Conservation (phyloP, 305 asterid genomes). For the Plantago coronopus region DNA sequence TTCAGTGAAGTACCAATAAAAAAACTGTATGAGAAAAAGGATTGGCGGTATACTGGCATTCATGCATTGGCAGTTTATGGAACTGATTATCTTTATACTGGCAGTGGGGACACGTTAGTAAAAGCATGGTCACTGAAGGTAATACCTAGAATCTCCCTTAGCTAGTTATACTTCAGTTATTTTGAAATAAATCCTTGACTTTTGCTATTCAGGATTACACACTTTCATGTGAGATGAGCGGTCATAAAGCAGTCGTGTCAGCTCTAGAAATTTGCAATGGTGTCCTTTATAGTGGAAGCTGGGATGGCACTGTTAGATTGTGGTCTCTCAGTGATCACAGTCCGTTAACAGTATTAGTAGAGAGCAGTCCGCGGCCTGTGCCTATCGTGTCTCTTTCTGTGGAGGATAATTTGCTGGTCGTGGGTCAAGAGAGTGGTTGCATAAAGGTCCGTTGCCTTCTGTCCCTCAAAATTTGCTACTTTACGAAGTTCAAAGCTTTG, state of each 20-base stretch:
- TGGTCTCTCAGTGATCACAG: constrained; percentile 87
- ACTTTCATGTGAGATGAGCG: constrained; percentile 57
- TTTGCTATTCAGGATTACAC: constrained; percentile 54
- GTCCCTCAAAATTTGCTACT: background rate
- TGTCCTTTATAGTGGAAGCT: constrained; percentile 88
- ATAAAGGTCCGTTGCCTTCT: constrained; percentile 36
- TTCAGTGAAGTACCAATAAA: constrained; percentile 40
- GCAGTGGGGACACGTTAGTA: constrained; percentile 82
- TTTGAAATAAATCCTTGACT: constrained; percentile 16
- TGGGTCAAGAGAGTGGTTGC: constrained; percentile 65
- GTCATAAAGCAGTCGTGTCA: constrained; percentile 81
- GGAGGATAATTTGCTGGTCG: constrained; percentile 46
- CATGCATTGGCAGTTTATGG: constrained; percentile 76
- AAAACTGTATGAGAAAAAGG: constrained; percentile 67
- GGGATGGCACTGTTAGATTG: constrained; percentile 88
- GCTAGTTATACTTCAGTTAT: constrained; percentile 14
- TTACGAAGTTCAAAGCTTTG: background rate
- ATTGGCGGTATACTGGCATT: constrained; percentile 95
- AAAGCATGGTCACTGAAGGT: constrained; percentile 92
- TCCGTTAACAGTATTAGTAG: constrained; percentile 66
- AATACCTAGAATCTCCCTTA: constrained; percentile 19
- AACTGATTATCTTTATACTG: constrained; percentile 63
- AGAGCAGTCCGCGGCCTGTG: constrained; percentile 38
- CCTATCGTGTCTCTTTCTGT: constrained; percentile 60
- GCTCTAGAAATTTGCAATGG: constrained; percentile 51